Conservation (phyloP, 2,329 filamentous ascomycete species). For the Chalaropsis thielavioides region DNA sequence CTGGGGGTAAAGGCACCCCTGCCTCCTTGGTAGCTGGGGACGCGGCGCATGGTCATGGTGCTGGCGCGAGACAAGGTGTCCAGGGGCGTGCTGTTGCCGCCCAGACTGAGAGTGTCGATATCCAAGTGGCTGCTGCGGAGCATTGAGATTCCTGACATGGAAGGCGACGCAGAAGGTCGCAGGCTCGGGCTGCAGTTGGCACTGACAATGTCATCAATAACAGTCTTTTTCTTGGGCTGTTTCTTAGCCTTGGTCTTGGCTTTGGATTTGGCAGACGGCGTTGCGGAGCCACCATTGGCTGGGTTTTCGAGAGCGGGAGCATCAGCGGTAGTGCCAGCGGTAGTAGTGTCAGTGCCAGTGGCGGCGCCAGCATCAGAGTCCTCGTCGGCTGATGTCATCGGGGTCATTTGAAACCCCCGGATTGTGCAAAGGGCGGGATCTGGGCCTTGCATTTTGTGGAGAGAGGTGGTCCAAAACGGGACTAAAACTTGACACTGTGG, state of each 20-base stretch:
- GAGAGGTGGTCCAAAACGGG: conserved; percentile 33
- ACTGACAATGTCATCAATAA: conserved; percentile 43
- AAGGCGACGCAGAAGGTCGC: conserved; percentile 38
- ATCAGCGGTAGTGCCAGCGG: background rate
- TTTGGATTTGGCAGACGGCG: conserved; percentile 12
- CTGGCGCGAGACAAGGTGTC: conserved; percentile 40
- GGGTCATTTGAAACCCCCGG: conserved; percentile 42
- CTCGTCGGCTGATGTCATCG: conserved; percentile 41
- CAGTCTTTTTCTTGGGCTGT: conserved; percentile 22
- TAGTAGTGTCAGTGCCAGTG: background rate
- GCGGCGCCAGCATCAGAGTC: conserved; percentile 34
- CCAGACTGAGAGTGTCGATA: conserved; percentile 33
- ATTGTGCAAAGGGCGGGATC: conserved; percentile 37
- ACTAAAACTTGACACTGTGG: background rate
- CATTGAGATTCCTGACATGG: conserved; percentile 61
- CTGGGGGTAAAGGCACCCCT: conserved; percentile 30
- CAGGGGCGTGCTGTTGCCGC: conserved; percentile 32
- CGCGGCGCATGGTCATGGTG: conserved; percentile 28
- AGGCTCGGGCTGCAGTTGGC: conserved; percentile 49
- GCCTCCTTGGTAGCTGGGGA: conserved; percentile 13
- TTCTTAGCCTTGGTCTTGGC: conserved; percentile 9
- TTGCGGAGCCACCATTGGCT: background rate
- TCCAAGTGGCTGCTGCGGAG: conserved; percentile 65
- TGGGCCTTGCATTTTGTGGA: conserved; percentile 20
- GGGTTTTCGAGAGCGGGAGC: background rate